These are phyloP conservation scores for Cercophora sp. DNA, from an alignment of 495 filamentous ascomycete species.

Conservation along the genomic window DNA sequence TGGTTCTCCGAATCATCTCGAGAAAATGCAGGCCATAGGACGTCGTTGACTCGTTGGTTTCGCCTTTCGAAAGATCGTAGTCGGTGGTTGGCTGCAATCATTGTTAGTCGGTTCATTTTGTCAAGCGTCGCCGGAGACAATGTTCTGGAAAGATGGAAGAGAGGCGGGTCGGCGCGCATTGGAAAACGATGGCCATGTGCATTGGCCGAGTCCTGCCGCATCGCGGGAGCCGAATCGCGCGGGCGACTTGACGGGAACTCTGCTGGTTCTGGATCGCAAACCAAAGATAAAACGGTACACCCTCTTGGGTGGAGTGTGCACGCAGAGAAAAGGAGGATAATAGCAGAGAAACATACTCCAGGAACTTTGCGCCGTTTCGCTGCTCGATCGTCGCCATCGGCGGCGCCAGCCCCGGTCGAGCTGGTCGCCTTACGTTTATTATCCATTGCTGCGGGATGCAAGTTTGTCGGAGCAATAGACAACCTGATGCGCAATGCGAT, in stretches of 20 bases:
- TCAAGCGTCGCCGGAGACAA: too few relatives aligned
- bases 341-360: slow-evolving; percentile 32
- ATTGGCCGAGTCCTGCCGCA: too few relatives aligned
- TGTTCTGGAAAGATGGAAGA: too few relatives aligned
- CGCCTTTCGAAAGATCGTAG: slow-evolving; percentile 42
- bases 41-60: slow-evolving; percentile 61
- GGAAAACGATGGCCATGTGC: too few relatives aligned
- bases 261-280: too few relatives aligned
- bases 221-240: too few relatives aligned
- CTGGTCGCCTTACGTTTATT: slow-evolving; percentile 62
- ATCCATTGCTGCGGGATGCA: slow-evolving; percentile 48
- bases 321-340: too few relatives aligned
- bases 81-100: slow-evolving; percentile 22
- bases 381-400: slow-evolving; percentile 52
- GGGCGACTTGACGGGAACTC: too few relatives aligned
- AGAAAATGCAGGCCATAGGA: slow-evolving; percentile 62
- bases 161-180: too few relatives aligned
- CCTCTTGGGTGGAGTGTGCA: too few relatives aligned
- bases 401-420: slow-evolving; percentile 31
- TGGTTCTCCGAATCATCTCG: slow-evolving; percentile 59
- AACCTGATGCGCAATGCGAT: background rate
- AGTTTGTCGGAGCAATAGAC: slow-evolving; percentile 4
- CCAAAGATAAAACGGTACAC: too few relatives aligned
- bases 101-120: slow-evolving; percentile 21
- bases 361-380: slow-evolving; percentile 56